Base-by-base conservation (phyloP, 2,329 filamentous ascomycete species). In the Coniochaeta sp. region DNA sequence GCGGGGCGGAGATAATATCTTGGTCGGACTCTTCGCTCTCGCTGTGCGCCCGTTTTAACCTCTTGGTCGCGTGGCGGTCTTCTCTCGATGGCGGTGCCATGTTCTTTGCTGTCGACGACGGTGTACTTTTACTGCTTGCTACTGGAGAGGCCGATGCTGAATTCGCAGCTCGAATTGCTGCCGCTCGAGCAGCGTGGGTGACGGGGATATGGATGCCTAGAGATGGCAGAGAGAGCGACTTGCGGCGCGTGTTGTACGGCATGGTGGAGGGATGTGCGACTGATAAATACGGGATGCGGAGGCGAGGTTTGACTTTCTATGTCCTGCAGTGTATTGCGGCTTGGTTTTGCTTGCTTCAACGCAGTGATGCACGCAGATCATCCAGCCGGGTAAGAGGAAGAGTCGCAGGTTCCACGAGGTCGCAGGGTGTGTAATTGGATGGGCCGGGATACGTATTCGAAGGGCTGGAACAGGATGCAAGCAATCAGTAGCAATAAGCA, bases 231-330 rank as follows among this genome's bases (percentile, higher is more conserved):
- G 93, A 97, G 66, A 99, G 81, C 71, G 92, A 96, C 81, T 98
- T 98, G 76, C 93, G 89, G 77, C 93, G 90, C 67, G 93, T 98
- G 77, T 97, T 96, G 82, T 97, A 97, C 72, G 89, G 89, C 91
- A 96, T 96, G 70, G 68, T 67, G 64, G 64, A 26, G 56, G n/a
- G 54, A 62, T 36, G 12, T 61, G 55, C 55, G 57, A 59, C 55
- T 57, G 55, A 28, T 57, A 56, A 56, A 56, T 36, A 55, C 10
- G 44, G 28, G 50, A 55, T 58, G 30, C 34, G 58, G 59, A 40
- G 52, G 50, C 55, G 58, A 61, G 8, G n/a, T 30, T 30, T 52
- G 47, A 24, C 7, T 52, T 52, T 47, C 7, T 52, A 30, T 28
- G 47, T 12, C 30, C 24, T 52, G 47, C 47, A 52, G 26, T 6